Base-by-base conservation (phyloP, 352 stramenopile species). In the Elongisporangium undulatum region DNA sequence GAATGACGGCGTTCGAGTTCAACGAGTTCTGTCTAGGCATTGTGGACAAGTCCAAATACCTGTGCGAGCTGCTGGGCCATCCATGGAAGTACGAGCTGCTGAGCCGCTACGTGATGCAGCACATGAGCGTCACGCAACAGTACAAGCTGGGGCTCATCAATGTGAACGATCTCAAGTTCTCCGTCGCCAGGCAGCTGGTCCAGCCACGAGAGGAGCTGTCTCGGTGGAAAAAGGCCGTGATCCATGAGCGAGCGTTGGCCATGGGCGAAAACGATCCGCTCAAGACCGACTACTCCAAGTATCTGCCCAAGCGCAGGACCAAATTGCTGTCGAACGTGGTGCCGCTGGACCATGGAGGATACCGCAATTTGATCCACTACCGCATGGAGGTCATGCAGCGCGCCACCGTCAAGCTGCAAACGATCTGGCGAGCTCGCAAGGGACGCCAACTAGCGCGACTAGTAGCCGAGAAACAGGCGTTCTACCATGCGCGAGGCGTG, bases 221-320 rank as follows among this genome's bases (percentile, higher is more conserved):
- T 2, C 67, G 60, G 3, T 86, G 81, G 66, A 77, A 82, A 21
- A 95, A 96, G 58, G 59, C 75, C 34, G 61, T 79, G 5, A 86
- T 97, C 10, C 92, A 98, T 63, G 87, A 97, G 52, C 77, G 86
- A 1, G 91, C 92, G 0, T 63, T 97, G 5, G 81, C 88, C 0
- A 96, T 96, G 84, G 92, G 92, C 13, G 81, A 92, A 51, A 95
- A 97, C 56, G 92, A 98, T 49, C 88, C 91, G 0, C 66, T 97
- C 12, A 98, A 97, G 68, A 85, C 89, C 1, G 89, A 98, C 63
- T 98, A 98, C 64, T 93, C 85, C 12, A 95, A 92, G 63, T 97
- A 97, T 41, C 61, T 98, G 1, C 76, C 75, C 16, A 89, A 88
- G 56, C 74, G 85, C 4, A 68, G 76, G 45, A 67, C 72, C 1